phyloP scores from a whole-genome alignment of 2,329 filamentous ascomycete genomes.

The Penicillium sumatraense region DNA sequence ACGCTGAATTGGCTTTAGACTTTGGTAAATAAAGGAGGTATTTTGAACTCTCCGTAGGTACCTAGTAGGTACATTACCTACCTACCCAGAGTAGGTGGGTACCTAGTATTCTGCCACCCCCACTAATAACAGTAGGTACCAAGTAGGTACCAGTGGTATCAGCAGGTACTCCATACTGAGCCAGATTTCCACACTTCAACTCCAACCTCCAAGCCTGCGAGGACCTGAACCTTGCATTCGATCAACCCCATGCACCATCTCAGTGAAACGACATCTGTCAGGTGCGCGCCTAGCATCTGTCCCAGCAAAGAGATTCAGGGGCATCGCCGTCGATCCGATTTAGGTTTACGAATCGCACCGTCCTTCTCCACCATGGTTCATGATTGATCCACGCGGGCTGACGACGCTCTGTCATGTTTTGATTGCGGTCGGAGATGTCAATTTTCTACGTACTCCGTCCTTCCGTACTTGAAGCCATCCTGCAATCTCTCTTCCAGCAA shows the following conservation, averaged over 20 bases:
- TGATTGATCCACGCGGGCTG: constrained; percentile 18
- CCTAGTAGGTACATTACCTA: too few species aligned
- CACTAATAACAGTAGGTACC: too few species aligned
- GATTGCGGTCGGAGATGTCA: constrained; percentile 3
- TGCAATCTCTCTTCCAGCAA: constrained; percentile 12
- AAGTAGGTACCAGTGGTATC: too few species aligned
- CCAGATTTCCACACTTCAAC: background rate
- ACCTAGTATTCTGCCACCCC: too few species aligned
- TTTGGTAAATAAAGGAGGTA: too few species aligned
- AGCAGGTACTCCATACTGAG: too few species aligned
- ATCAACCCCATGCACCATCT: background rate
- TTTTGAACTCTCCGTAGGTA: too few species aligned
- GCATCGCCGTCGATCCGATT: constrained; percentile 12
- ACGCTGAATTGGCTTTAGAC: too few species aligned
- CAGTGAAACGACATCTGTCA: background rate
- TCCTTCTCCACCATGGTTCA: constrained; percentile 23
- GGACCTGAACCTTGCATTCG: constrained; percentile 4
- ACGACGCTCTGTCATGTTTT: constrained; percentile 22
- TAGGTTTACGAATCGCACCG: constrained; percentile 11
- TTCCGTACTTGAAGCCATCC: background rate
- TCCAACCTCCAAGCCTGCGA: background rate
- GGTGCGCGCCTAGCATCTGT: background rate
- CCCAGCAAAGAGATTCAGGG: constrained; percentile 11
- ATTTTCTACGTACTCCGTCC: background rate
- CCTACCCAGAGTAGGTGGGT: too few species aligned